These are phyloP conservation scores for Elongisporangium prolatum DNA, from an alignment of 352 stramenopile genomes.

Conservation along the genomic window DNA sequence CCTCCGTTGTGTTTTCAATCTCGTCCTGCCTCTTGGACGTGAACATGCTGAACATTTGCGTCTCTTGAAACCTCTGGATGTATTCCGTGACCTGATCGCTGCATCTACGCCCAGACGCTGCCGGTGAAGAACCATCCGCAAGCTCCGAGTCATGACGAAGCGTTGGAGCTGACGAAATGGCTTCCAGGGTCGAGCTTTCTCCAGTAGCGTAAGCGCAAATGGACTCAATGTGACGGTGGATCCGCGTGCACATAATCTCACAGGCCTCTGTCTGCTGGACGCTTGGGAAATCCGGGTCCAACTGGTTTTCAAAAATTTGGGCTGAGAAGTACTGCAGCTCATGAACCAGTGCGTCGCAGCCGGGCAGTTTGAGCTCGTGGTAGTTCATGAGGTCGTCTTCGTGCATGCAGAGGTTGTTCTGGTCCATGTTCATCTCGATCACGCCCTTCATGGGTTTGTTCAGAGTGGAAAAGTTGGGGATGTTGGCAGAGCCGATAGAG, in stretches of 20 bases:
- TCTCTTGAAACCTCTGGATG: slow-evolving; percentile 61
- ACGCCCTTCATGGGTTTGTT: slow-evolving; percentile 56
- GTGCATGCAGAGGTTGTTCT: slow-evolving; percentile 73
- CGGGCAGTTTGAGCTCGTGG: slow-evolving; percentile 73
- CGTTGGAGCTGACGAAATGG: slow-evolving; percentile 12
- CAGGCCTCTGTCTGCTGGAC: slow-evolving; percentile 68
- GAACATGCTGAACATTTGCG: slow-evolving; percentile 85
- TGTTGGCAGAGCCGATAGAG: slow-evolving; percentile 37
- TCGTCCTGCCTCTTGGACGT: slow-evolving; percentile 33
- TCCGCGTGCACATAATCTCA: slow-evolving; percentile 58
- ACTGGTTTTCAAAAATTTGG: slow-evolving; percentile 51
- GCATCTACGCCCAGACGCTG: slow-evolving; percentile 17
- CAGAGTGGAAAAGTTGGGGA: slow-evolving; percentile 53
- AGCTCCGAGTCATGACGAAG: not conserved
- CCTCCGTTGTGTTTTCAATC: slow-evolving; percentile 19
- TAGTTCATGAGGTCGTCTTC: slow-evolving; percentile 67
- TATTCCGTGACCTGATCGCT: slow-evolving; percentile 57
- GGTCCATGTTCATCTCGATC: slow-evolving; percentile 82
- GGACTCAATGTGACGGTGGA: slow-evolving; percentile 55
- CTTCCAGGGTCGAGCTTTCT: slow-evolving; percentile 15
- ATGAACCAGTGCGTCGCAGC: slow-evolving; percentile 64
- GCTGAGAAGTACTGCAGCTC: slow-evolving; percentile 53
- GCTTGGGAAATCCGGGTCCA: slow-evolving; percentile 54
- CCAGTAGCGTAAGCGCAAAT: slow-evolving; percentile 49
- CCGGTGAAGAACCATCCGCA: not conserved